Conservation (phyloP, 768 basidiomycete species). For the Suillus tomentosus region DNA sequence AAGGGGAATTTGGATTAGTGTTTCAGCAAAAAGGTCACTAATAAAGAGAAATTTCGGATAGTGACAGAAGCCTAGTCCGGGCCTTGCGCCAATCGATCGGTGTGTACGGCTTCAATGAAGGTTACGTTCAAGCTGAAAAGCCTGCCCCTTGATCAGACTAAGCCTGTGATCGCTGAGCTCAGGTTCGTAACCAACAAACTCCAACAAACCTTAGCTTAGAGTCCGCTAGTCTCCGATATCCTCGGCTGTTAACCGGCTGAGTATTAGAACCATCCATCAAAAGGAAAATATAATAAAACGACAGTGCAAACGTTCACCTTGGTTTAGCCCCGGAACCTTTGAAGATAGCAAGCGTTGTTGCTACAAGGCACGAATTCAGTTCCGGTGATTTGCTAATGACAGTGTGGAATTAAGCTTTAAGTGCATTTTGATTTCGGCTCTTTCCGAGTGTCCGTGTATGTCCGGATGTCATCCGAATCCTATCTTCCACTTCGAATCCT, state of each 20-base stretch:
- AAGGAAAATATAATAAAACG: not conserved
- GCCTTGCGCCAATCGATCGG: slow-evolving; percentile 27
- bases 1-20: slow-evolving; percentile 29
- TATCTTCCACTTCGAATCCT: not conserved
- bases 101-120: slow-evolving; percentile 9
- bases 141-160: slow-evolving; percentile 13
- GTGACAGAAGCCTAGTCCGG: slow-evolving; percentile 29
- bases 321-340: not conserved
- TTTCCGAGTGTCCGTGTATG: slow-evolving; percentile 30
- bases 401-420: slow-evolving; percentile 35
- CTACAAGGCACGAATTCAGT: slow-evolving; percentile 21
- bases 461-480: slow-evolving; percentile 22
- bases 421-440: slow-evolving; percentile 29
- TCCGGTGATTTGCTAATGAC: slow-evolving; percentile 30
- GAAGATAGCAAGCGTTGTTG: not conserved
- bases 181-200: slow-evolving; percentile 24
- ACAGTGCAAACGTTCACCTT: not conserved
- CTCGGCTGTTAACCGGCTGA: slow-evolving; percentile 6
- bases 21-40: slow-evolving; percentile 21
- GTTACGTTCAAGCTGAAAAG: not conserved
- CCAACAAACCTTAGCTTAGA: slow-evolving; percentile 31
- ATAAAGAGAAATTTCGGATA: slow-evolving; percentile 33
- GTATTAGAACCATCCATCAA: not conserved
- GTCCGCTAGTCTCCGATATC: slow-evolving; percentile 8
- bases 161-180: slow-evolving; percentile 19